These are phyloP conservation scores for Ogataea pignaliae DNA, from an alignment of 805 yeast species.

Conservation along the genomic window DNA sequence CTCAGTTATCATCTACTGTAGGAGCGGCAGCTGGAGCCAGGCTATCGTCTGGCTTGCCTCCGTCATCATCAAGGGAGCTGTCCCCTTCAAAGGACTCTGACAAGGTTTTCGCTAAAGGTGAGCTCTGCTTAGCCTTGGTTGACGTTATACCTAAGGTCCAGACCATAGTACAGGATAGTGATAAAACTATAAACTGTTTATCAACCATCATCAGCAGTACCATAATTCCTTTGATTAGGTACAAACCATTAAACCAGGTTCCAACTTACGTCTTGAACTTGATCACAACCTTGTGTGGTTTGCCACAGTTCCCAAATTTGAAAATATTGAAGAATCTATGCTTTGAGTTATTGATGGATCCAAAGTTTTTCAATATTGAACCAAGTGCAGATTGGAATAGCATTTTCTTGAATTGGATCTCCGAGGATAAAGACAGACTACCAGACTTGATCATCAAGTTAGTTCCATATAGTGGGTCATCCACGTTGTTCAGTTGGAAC, in stretches of 20 bases:
- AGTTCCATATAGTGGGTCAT: slow-evolving; percentile 46
- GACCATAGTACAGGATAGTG: slow-evolving; percentile 50
- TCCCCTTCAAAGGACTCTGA: slow-evolving; percentile 15
- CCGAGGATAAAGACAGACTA: slow-evolving; percentile 56
- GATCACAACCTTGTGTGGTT: slow-evolving; percentile 31
- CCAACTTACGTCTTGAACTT: slow-evolving; percentile 42
- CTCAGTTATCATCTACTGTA: background rate
- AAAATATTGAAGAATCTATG: slow-evolving; percentile 64
- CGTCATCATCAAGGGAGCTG: slow-evolving; percentile 3
- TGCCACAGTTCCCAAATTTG: slow-evolving; percentile 33
- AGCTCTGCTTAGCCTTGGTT: slow-evolving; percentile 38
- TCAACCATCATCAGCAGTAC: slow-evolving; percentile 50
- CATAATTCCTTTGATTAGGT: slow-evolving; percentile 49
- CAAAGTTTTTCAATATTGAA: slow-evolving; percentile 44
- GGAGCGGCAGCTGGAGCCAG: background rate
- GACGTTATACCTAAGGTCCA: slow-evolving; percentile 38
- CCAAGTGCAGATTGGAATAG: slow-evolving; percentile 45
- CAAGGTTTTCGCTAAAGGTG: slow-evolving; percentile 35
- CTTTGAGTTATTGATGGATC: slow-evolving; percentile 61
- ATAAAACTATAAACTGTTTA: slow-evolving; percentile 49
- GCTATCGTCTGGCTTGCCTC: background rate
- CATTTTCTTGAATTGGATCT: slow-evolving; percentile 60
- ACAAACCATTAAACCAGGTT: slow-evolving; percentile 35
- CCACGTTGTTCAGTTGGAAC: slow-evolving; percentile 41
- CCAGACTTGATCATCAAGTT: slow-evolving; percentile 46